phyloP scores from a whole-genome alignment of 495 filamentous ascomycete genomes.

The Hyaloscypha bicolor region DNA sequence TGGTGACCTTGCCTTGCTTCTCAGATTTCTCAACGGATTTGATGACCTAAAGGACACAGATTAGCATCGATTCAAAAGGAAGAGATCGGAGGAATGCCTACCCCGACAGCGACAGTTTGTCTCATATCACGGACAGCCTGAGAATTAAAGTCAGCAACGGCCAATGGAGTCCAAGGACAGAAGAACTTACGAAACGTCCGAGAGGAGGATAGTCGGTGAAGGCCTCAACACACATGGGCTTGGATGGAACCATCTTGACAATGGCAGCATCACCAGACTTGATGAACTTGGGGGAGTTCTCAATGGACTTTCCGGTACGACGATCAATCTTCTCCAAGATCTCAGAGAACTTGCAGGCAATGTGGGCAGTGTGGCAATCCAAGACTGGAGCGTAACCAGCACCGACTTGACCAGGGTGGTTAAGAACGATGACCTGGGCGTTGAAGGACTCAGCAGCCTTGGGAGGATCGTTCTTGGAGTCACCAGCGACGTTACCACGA shows the following conservation, averaged over 20 bases:
- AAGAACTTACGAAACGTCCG: conserved; percentile 82
- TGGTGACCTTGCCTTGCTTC: conserved; percentile 76
- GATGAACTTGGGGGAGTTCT: conserved; percentile 94
- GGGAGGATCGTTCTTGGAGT: conserved; percentile 99
- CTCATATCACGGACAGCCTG: conserved; percentile 48
- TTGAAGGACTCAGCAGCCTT: conserved; percentile 89
- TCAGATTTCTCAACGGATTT: conserved; percentile 60
- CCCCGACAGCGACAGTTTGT: conserved; percentile 96
- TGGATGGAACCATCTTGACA: conserved; percentile 99
- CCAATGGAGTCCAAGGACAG: neutral
- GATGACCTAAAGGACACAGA: neutral
- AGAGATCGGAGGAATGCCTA: conserved; percentile 65
- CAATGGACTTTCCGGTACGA: conserved; percentile 98
- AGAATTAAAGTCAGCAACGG: neutral
- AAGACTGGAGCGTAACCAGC: conserved; percentile 98
- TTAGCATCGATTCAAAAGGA: conserved; percentile 9
- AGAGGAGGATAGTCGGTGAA: conserved; percentile 99
- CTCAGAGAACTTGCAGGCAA: conserved; percentile 99
- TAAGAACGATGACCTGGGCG: conserved; percentile 99
- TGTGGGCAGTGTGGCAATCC: conserved; percentile 99
- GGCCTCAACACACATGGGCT: conserved; percentile 99
- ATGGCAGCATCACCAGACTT: conserved; percentile 99
- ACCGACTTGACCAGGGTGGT: conserved; percentile 99
- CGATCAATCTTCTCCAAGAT: conserved; percentile 99
- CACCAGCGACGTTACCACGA: conserved; percentile 99